Evolutionary conservation across 306 rosid genomes (phyloP), one percentile per base, ranked within the genome.

Genomic region (Delonix regia): DNA sequence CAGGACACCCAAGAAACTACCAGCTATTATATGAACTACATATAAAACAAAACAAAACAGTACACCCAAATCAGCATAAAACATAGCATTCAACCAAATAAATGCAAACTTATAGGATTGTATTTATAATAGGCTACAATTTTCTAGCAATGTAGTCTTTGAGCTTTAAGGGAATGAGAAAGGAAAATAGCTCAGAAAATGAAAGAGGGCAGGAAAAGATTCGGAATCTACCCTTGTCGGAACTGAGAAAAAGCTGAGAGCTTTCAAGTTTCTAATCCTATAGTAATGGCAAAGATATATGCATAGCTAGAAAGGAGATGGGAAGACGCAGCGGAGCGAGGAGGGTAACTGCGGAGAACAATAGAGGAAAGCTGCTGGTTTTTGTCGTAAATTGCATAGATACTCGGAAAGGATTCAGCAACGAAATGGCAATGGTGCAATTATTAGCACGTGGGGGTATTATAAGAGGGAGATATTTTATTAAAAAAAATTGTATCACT

Each of bases 281-380:
- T 7, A 27, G 16, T 16, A 34, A 18, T 28, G 78, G 19, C 15
- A 69, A 22, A 55, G 53, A 70, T 13, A 14, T 28, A 61, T 14
- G 67, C 36, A 13, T 10, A 22, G 53, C 49, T 21, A 16, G 48
- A 19, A 42, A 34, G 45, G 8, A 60, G 69, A 53, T 49, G 62
- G 69, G 71, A 13, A 30, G 64, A 82, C 63, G 86, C 84, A 82
- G 84, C 82, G 78, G 45, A 57, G 66, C 24, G 82, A 49, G 60
- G 13, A 36, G 8, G 27, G 69, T 28, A 22, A 74, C 59, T 7
- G 11, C 39, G 7, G 14, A 52, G 15, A 34, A 73, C 6, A 6
- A 41, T 1, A 22, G 30, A 55, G 15, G 9, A 14, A 15, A 15
- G 9, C 19, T 11, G 19, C 4, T 18, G 27, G 70, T 19, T 48